Conservation (phyloP, 805 yeast species). For the Yamadazyma sp. region DNA sequence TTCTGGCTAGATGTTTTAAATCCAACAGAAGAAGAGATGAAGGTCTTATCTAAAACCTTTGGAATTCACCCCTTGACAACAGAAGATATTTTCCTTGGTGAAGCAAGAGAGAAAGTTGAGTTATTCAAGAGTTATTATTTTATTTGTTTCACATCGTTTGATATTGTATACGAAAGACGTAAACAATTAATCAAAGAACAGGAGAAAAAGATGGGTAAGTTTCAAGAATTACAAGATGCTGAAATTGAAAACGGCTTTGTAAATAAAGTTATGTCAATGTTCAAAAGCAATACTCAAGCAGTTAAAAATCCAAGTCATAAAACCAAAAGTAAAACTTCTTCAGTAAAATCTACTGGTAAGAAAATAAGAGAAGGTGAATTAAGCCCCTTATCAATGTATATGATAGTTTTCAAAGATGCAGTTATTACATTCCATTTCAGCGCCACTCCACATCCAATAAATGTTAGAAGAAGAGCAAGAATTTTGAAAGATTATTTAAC, state of each 20-base stretch:
- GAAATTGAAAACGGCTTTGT: slow-evolving; percentile 14
- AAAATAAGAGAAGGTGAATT: slow-evolving; percentile 54
- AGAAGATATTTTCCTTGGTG: slow-evolving; percentile 91
- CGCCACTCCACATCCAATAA: slow-evolving; percentile 94
- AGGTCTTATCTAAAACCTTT: slow-evolving; percentile 82
- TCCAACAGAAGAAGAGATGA: slow-evolving; percentile 97
- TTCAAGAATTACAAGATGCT: slow-evolving; percentile 34
- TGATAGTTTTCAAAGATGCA: slow-evolving; percentile 86
- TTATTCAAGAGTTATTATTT: slow-evolving; percentile 86
- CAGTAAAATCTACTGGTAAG: slow-evolving; percentile 24
- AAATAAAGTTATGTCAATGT: slow-evolving; percentile 8
- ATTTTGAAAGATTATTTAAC: slow-evolving; percentile 82
- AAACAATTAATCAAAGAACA: slow-evolving; percentile 48
- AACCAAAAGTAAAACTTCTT: slow-evolving; percentile 11
- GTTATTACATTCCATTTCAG: slow-evolving; percentile 91
- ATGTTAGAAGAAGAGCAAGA: slow-evolving; percentile 91
- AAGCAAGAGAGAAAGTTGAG: slow-evolving; percentile 93
- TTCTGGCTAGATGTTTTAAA: slow-evolving; percentile 87
- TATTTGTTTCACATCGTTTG: slow-evolving; percentile 69
- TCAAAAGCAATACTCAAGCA: slow-evolving; percentile 4
- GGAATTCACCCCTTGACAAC: slow-evolving; percentile 96
- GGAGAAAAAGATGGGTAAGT: slow-evolving; percentile 34
- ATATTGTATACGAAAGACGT: slow-evolving; percentile 69
- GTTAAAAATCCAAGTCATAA: slow-evolving; percentile 1
- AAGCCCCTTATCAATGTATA: slow-evolving; percentile 88